Percentiles rank a stretch among this genome's conserved stretches.
Evolutionary conservation across 148 eudicot species (phyloP).

Genomic region (Rhododendron simsii): DNA sequence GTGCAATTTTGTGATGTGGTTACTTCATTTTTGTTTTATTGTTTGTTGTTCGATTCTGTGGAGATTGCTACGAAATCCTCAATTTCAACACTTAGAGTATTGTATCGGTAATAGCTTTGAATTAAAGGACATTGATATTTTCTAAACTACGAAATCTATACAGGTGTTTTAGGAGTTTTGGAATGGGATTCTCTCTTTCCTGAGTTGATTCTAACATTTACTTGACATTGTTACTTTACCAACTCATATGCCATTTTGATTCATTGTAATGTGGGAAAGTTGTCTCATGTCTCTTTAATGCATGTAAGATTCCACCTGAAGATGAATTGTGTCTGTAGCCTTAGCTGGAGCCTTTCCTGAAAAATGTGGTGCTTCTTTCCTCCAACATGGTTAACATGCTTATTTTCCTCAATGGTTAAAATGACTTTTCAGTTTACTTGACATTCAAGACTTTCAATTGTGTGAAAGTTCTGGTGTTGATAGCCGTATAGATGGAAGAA

Average conservation of each 20-base stretch:
- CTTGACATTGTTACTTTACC: background rate
- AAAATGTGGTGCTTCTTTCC: background rate
- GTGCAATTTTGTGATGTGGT: background rate
- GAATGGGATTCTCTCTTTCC: background rate
- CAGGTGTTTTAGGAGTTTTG: background rate
- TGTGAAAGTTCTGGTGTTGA: background rate
- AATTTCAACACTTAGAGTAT: background rate
- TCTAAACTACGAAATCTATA: background rate
- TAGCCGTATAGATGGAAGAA: background rate
- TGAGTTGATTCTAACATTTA: background rate
- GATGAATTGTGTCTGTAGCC: background rate
- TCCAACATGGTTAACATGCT: background rate
- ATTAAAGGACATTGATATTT: background rate
- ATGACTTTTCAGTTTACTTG: background rate
- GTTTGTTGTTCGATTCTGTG: background rate
- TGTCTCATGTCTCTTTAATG: background rate
- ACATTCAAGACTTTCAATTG: background rate
- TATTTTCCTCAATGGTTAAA: background rate
- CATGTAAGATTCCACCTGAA: background rate
- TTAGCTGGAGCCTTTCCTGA: background rate
- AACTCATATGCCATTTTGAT: background rate
- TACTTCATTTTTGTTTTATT: background rate
- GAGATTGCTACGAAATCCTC: background rate
- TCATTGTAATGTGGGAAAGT: background rate
- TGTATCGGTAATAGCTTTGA: background rate